Conservation (phyloP, 1,284 basidiomycete genomes). For the Ustilago crameri region DNA sequence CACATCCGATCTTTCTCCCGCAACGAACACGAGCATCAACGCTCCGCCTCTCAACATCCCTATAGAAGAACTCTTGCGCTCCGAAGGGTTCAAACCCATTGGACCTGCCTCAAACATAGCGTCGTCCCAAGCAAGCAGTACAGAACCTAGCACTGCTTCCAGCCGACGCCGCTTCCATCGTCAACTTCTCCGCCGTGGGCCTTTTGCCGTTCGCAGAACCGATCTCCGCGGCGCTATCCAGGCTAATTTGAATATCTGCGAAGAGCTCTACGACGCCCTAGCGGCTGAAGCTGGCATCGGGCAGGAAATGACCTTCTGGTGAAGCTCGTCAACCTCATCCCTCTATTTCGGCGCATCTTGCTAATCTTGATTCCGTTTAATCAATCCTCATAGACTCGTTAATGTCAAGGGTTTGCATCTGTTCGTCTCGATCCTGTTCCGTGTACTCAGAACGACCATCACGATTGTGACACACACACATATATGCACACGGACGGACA, state of each 20-base stretch:
- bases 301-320: constrained; percentile 35
- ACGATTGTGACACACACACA: too few relatives aligned
- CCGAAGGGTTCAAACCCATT: constrained; percentile 22
- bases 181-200: constrained; percentile 3
- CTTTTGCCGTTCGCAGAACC: constrained; percentile 11
- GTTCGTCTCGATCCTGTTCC: too few relatives aligned
- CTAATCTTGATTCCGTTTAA: too few relatives aligned
- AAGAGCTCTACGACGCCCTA: constrained; percentile 16
- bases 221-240: constrained; percentile 39
- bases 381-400: too few relatives aligned
- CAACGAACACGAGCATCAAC: constrained; percentile 1
- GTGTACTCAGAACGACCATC: too few relatives aligned
- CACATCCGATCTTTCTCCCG: not conserved
- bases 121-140: constrained; percentile 8
- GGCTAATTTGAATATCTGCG: constrained; percentile 22
- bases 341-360: not conserved
- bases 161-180: not conserved
- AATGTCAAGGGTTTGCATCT: too few relatives aligned
- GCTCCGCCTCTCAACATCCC: constrained; percentile 46
- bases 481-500: too few relatives aligned
- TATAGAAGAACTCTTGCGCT: constrained; percentile 41
- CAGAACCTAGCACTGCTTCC: constrained; percentile 3
- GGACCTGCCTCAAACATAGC: constrained; percentile 5
- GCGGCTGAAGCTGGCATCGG: constrained; percentile 17
- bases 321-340: not conserved